Base-by-base conservation (phyloP, 805 yeast genomes). In the Hanseniaspora vineae region DNA sequence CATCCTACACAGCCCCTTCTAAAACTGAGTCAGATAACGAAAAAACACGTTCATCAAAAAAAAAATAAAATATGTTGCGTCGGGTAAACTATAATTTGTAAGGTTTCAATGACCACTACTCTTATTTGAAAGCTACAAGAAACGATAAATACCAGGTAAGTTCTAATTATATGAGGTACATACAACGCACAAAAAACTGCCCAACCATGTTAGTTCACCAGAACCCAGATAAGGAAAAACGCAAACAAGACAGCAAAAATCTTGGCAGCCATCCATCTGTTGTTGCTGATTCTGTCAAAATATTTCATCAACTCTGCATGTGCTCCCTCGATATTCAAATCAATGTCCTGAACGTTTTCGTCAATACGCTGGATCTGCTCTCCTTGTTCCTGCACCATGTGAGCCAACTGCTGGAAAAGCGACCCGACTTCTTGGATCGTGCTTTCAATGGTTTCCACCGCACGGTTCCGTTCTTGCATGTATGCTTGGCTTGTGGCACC, bases 361-460 rank as follows among this genome's bases (percentile, higher is more conserved):
- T 92, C 98, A 53, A 92, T 92, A 59, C 97, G 72, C 64, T 90
- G 97, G 49, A 92, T 90, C 14, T 84, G 84, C 57, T 92, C 98
- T 39, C 97, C 90, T 66, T 92, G 98, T 64, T 92, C 97, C 52
- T 85, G 88, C 8, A 92, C 97, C 97, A 92, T 90, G 1, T 95
- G 83, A 5, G 97, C 96, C 56, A 92, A 72, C 65, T 92, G 98
- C 57, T 85, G 90, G 68, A 92, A 92, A 51, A 92, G 72, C 45
- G 84, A 83, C 42, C 98, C 98, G 44, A 92, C 95, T 64, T 92
- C 97, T 59, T 90, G 90, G 51, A 92, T 92, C 0, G 98, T 92
- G n/a, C 87, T 76, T 62, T 92, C 98, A 45, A 92, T 92, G 0
- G 97, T 86, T 60, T 90, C 97, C 46, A 92, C 96, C 0, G 98